Evolutionary conservation across 1,139 yeast species (phyloP), one percentile per base, ranked within the genome.

Genomic region (Wickerhamomyces sp.): DNA sequence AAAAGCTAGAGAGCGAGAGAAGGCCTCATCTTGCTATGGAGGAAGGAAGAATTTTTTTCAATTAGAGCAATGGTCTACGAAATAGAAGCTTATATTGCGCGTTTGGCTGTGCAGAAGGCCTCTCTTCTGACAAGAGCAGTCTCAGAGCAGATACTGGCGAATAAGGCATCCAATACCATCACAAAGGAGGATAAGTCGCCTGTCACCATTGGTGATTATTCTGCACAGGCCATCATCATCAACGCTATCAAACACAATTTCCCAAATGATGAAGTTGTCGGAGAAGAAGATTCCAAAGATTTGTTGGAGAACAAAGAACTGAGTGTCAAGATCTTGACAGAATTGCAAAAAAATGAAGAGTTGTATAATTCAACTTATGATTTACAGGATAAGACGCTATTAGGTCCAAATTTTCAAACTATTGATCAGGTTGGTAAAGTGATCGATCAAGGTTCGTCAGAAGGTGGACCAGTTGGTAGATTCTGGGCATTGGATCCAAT

Each of bases 401-500:
- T 36, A 42, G 52, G 53, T 7, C 40, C 47, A 4, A 49, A 59
- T 5, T 61, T 83, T 22, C 46, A 53, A 13, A 58, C 66, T 4
- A 59, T 72, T 32, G 65, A 68, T 1, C 70, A 75, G 23, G 70
- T 89, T 42, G 72, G 72, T 45, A 67, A 73, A 10, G 70, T 82
- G 28, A 85, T 91, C 43, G 96, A 89, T 57, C 62, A 68, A 41
- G 97, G 97, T 30, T 71, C 75, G 51, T 83, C 84, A 25, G 55
- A 69, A 41, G 96, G 96, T 36, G 95, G 96, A 4, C 49, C 65
- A 25, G 66, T 61, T 30, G 95, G 96, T 21, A 69, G 97, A 44
- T 78, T 85, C 58, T 91, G 99, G 99, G 95, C 97, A 0, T 64
- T 91, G 52, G 99, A 91, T 56, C 99, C 99, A 23, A 89, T 91